Percentiles rank a stretch among this genome's conserved stretches.
These are phyloP conservation scores for Aureoboletus auriporus DNA, from an alignment of 768 basidiomycete species.

Conservation along the genomic window DNA sequence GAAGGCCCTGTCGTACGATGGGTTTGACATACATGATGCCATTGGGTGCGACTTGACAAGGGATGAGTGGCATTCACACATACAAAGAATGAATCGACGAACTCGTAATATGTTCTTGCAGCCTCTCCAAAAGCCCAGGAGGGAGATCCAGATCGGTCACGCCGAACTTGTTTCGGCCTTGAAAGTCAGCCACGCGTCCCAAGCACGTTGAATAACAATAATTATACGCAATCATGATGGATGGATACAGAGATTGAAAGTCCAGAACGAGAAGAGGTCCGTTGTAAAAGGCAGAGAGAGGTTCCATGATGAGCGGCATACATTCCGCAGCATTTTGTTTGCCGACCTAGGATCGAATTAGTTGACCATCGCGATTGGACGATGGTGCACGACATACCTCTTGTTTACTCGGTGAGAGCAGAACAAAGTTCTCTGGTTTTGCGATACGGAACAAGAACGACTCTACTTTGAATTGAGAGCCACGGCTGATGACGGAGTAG, in stretches of 20 bases:
- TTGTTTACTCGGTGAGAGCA: slow-evolving; percentile 83
- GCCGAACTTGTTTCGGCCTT: slow-evolving; percentile 85
- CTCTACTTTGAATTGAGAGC: slow-evolving; percentile 98
- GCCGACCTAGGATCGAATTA: slow-evolving; percentile 62
- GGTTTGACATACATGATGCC: slow-evolving; percentile 93
- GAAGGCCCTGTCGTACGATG: slow-evolving; percentile 74
- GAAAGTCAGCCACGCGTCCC: slow-evolving; percentile 82
- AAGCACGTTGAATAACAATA: slow-evolving; percentile 97
- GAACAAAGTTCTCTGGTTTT: slow-evolving; percentile 89
- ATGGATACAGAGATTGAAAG: slow-evolving; percentile 95
- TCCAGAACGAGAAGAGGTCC: slow-evolving; percentile 92
- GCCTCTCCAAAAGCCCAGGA: slow-evolving; percentile 59
- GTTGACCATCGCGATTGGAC: neutral
- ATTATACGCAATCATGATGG: slow-evolving; percentile 98
- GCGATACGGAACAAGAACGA: slow-evolving; percentile 97
- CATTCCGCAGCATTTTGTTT: slow-evolving; percentile 95
- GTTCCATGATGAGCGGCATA: slow-evolving; percentile 94
- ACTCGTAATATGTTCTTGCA: slow-evolving; percentile 80
- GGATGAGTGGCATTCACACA: neutral
- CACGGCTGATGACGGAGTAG: slow-evolving; percentile 89
- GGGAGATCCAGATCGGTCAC: slow-evolving; percentile 69
- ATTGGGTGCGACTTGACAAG: slow-evolving; percentile 80
- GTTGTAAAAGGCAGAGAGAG: slow-evolving; percentile 87
- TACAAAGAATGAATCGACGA: slow-evolving; percentile 14
- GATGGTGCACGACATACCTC: slow-evolving; percentile 51